Percentiles rank a stretch among this genome's conserved stretches.
Conservation (phyloP, 345 rosid genomes). For the Euphorbia pulcherrima region DNA sequence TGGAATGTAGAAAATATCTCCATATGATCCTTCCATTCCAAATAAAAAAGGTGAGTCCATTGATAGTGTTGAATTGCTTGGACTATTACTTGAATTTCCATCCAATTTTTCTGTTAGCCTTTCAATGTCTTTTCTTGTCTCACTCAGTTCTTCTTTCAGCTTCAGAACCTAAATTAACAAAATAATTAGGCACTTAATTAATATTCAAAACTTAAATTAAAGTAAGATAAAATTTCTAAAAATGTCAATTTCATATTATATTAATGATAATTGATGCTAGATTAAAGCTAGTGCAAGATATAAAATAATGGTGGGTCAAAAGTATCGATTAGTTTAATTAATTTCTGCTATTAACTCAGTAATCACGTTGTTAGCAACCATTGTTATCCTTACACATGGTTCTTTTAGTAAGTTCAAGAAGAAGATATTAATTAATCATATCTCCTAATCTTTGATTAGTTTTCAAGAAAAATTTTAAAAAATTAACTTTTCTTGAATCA, state of each 20-base stretch:
- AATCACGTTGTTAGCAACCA: slow-evolving; percentile 16
- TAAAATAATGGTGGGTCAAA: no score
- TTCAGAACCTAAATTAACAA: slow-evolving; percentile 45
- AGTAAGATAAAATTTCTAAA: no score
- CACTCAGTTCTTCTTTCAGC: slow-evolving; percentile 45
- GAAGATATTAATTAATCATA: no score
- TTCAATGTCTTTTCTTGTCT: slow-evolving; percentile 51
- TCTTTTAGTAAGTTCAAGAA: background rate
- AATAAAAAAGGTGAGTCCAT: no score
- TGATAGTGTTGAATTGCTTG: slow-evolving; percentile 44
- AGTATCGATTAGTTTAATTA: no score
- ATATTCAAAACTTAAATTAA: no score
- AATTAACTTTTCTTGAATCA: background rate
- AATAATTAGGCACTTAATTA: no score
- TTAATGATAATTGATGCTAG: no score
- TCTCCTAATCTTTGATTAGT: slow-evolving; percentile 12
- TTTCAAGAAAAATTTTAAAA: slow-evolving; percentile 27
- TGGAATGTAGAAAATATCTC: no score
- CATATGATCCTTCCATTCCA: no score
- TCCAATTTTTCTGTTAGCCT: slow-evolving; percentile 39
- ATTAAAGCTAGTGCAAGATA: no score
- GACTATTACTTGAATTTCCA: slow-evolving; percentile 46
- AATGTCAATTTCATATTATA: no score
- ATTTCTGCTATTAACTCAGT: slow-evolving; percentile 4
- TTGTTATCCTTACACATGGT: background rate